Base-by-base conservation (phyloP, 208 protist genomes). In the Trypanosoma avium region DNA sequence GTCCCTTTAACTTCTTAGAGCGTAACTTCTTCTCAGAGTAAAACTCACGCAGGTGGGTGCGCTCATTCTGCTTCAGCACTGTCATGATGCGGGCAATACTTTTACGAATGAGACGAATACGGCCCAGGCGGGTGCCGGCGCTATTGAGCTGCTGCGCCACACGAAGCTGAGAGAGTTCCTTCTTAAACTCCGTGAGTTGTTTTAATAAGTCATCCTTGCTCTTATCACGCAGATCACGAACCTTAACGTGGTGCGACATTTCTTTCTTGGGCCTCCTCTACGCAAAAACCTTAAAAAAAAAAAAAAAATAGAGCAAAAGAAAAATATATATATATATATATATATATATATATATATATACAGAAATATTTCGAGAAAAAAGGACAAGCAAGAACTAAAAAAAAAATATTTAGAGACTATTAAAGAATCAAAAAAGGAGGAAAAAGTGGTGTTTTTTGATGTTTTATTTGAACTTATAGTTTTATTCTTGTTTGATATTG, bases 111-210 rank as follows among this genome's bases (percentile, higher is more conserved):
- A 94, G 95, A 76, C 93, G 90, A 73, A 99, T 98, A 75, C 98
- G 97, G 60, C 90, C 82, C 21, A 98, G 79, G 73, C 98, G 98
- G 42, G 82, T 81, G 49, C 94, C 89, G 36, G 81, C 71, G 47
- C 86, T 88, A 54, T 87, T 86, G 29, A 97, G 93, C 74, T 98
- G 96, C 92, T 99, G 95, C 53, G 93, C 92, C 8, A 98, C 96
- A 68, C 96, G 93, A 48, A 99, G 90, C 76, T 95, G 73, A n/a
- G 92, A 90, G 48, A 99, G 95, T 90, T 99, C 97, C 72, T 94
- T 97, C 90, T 99, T 99, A 72, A 97, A 93, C 64, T 98, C 89
- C 10, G 90, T 88, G 45, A 99, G 94, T 92, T 98, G 90, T 81
- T 97, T 97, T 61, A 96, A 35, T 57, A 99, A 92, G 26, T 99